Evolutionary conservation across 2,329 filamentous ascomycete genomes (phyloP).

Genomic region (Fusarium acutatum): DNA sequence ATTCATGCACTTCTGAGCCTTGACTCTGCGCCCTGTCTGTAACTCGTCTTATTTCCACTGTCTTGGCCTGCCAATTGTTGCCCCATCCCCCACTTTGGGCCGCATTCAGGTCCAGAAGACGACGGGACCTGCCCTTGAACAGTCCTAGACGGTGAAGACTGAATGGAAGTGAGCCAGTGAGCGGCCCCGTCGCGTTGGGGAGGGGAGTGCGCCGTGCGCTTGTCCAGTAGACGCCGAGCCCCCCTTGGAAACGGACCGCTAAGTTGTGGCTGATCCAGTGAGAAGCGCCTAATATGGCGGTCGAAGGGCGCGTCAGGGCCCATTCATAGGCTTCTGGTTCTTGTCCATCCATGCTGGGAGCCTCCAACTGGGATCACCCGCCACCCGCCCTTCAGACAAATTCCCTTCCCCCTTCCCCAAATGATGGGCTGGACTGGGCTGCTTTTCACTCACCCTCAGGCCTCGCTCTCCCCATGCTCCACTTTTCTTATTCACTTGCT

Average conservation of each 20-base stretch:
- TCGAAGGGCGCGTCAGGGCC: not conserved
- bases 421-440: conserved; percentile 8
- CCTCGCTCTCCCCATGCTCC: conserved; percentile 35
- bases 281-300: not conserved
- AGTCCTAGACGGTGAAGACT: not conserved
- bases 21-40: conserved; percentile 1
- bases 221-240: conserved; percentile 7
- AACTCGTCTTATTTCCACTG: conserved; percentile 18
- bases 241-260: conserved; percentile 15
- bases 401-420: conserved; percentile 23
- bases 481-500: conserved; percentile 34
- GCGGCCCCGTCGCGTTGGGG: not conserved
- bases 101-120: conserved; percentile 24
- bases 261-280: conserved; percentile 2
- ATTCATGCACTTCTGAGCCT: conserved; percentile 9
- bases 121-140: not conserved
- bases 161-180: not conserved
- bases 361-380: not conserved
- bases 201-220: conserved; percentile 3
- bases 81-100: conserved; percentile 36
- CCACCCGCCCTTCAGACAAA: conserved; percentile 13
- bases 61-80: conserved; percentile 27
- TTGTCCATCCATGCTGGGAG: not conserved
- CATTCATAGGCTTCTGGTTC: not conserved
- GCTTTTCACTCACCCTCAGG: conserved; percentile 8